phyloP scores from a whole-genome alignment of 2,329 filamentous ascomycete species.

The Diaporthe sp. region DNA sequence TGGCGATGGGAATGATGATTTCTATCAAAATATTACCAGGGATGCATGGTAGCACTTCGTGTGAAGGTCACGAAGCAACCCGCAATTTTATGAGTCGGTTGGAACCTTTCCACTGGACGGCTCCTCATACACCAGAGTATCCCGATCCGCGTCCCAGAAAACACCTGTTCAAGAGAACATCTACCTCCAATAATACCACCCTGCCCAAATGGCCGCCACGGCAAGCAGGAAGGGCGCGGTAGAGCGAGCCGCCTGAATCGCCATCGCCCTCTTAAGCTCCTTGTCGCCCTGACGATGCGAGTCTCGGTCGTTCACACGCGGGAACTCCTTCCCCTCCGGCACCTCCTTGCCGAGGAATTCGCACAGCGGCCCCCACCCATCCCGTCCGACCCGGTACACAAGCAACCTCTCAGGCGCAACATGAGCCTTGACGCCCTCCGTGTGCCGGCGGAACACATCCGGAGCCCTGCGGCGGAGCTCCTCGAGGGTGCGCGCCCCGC shows the following conservation, averaged over 20 bases:
- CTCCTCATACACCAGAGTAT: background rate
- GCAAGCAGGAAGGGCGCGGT: background rate
- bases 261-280: conserved; percentile 10
- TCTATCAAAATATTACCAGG: background rate
- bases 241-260: background rate
- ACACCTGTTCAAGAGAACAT: background rate
- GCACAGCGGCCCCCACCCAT: conserved; percentile 39
- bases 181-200: background rate
- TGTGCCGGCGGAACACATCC: background rate
- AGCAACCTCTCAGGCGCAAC: background rate
- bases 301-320: conserved; percentile 38
- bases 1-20: background rate
- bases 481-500: background rate
- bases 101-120: background rate
- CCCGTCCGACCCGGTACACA: background rate
- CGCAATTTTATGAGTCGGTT: no score
- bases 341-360: conserved; percentile 33
- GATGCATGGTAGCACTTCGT: no score
- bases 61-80: no score
- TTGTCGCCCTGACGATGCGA: conserved; percentile 31
- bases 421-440: background rate
- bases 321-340: conserved; percentile 24
- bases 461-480: background rate
- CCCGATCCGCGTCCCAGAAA: no score
- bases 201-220: background rate